Evolutionary conservation across 768 basidiomycete genomes (phyloP).

Genomic region (Epithele typhae): DNA sequence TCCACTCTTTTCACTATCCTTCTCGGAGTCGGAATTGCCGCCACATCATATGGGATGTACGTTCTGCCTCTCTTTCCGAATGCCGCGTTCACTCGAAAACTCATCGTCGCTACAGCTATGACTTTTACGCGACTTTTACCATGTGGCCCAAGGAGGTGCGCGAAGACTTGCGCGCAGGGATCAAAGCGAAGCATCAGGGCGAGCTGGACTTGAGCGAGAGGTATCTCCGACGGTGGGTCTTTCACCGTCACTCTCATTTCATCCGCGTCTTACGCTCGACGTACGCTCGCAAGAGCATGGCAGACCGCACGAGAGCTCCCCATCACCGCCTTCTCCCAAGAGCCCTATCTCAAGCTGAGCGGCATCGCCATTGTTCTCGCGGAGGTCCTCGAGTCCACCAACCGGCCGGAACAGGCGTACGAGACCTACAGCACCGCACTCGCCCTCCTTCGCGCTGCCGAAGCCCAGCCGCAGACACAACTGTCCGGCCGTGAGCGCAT

Average conservation of each 20-base stretch:
- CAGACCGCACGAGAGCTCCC: constrained; percentile 46
- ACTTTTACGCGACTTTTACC: constrained; percentile 52
- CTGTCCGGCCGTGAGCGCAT: constrained; percentile 35
- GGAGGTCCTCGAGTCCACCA: constrained; percentile 45
- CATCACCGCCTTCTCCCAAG: constrained; percentile 28
- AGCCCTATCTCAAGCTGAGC: constrained; percentile 61
- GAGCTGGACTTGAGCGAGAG: constrained; percentile 48
- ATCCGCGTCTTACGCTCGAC: not conserved
- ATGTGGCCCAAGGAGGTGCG: constrained; percentile 67
- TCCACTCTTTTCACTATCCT: constrained; percentile 37
- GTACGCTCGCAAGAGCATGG: constrained; percentile 44
- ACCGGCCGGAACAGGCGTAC: constrained; percentile 29
- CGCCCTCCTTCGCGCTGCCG: constrained; percentile 13
- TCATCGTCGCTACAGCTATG: constrained; percentile 35
- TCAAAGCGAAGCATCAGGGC: constrained; percentile 57
- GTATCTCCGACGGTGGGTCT: constrained; percentile 49
- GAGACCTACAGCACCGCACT: constrained; percentile 21
- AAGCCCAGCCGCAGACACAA: not conserved
- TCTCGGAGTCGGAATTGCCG: constrained; percentile 33
- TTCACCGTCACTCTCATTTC: not conserved
- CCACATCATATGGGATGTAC: constrained; percentile 43
- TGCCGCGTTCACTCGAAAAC: constrained; percentile 5
- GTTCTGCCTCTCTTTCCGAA: constrained; percentile 12
- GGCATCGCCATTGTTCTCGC: constrained; percentile 63
- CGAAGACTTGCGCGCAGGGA: constrained; percentile 58